These are phyloP conservation scores for Phoma sp. DNA, from an alignment of 2,329 filamentous ascomycete species.

Conservation along the genomic window DNA sequence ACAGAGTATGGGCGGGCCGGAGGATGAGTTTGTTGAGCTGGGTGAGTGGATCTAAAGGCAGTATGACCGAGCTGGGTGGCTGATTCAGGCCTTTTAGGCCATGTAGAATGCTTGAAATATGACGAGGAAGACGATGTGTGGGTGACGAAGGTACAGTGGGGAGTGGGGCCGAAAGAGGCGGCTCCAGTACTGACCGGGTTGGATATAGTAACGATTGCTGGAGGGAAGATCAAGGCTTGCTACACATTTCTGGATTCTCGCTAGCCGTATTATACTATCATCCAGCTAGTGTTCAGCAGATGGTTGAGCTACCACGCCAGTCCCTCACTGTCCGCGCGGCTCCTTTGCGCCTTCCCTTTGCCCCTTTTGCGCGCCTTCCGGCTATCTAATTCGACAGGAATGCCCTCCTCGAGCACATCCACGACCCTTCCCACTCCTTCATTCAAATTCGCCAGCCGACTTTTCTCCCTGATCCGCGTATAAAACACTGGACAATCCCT, in stretches of 20 bases:
- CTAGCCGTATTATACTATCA: not conserved
- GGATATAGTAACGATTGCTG: not conserved
- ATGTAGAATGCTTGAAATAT: not conserved
- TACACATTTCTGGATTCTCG: not conserved
- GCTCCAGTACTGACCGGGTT: not conserved
- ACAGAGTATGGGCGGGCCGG: not conserved
- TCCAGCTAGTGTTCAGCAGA: too few species aligned
- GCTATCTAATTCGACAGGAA: not conserved
- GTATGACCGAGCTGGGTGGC: not conserved
- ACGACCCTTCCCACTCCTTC: slow-evolving; percentile 36
- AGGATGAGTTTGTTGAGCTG: not conserved
- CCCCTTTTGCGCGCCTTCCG: not conserved
- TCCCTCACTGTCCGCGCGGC: not conserved
- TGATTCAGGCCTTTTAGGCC: not conserved
- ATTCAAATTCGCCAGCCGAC: slow-evolving; percentile 31
- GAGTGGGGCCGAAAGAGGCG: not conserved
- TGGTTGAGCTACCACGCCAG: not conserved
- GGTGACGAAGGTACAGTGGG: not conserved
- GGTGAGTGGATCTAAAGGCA: not conserved
- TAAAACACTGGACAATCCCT: slow-evolving; percentile 95
- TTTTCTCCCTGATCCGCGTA: slow-evolving; percentile 69
- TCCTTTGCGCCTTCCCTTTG: not conserved
- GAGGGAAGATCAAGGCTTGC: not conserved
- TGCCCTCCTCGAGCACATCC: slow-evolving; percentile 34
- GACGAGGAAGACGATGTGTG: not conserved